A percentile compares a stretch with the other conserved stretches of the same genome.
phyloP scores from a whole-genome alignment of 163 green algal species.

The Scenedesmus sp. region DNA sequence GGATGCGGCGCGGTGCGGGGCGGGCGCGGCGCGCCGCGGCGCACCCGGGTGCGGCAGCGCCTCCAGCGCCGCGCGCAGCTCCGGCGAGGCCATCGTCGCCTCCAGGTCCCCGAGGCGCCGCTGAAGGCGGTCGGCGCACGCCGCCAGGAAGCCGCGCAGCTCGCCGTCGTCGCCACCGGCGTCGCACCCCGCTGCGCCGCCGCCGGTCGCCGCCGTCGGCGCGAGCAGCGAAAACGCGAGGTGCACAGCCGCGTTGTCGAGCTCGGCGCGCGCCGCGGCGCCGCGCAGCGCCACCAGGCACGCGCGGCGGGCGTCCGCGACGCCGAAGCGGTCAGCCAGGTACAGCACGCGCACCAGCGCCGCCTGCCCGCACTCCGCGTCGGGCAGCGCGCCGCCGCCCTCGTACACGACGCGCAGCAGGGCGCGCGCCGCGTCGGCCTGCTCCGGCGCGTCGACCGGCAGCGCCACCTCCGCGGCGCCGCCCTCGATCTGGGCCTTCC shows the following conservation, averaged over 20 bases:
- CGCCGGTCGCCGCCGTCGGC: neutral
- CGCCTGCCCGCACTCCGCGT: neutral
- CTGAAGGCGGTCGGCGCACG: constrained; percentile 21
- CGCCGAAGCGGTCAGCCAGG: constrained; percentile 9
- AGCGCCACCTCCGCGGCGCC: neutral
- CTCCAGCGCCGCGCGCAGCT: neutral
- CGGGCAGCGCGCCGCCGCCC: neutral
- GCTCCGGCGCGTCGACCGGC: neutral
- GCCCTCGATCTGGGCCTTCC: constrained; percentile 25
- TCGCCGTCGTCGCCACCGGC: neutral
- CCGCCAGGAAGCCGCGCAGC: neutral
- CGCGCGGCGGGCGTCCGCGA: neutral
- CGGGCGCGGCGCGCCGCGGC: too few relatives aligned
- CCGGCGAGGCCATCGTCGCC: neutral
- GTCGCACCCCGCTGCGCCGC: neutral
- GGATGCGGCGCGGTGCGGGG: too few relatives aligned
- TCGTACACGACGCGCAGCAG: constrained; percentile 33
- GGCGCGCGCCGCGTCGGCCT: constrained; percentile 5
- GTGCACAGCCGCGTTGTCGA: too few relatives aligned
- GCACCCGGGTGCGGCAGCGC: constrained; percentile 7
- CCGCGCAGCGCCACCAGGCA: constrained; percentile 28
- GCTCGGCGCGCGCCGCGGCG: neutral
- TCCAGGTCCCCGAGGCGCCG: constrained; percentile 35
- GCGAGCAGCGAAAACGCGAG: constrained; percentile 14
- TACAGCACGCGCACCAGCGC: constrained; percentile 42